Conservation (phyloP, 2,329 filamentous ascomycete genomes). For the Monilinia fructicola region DNA sequence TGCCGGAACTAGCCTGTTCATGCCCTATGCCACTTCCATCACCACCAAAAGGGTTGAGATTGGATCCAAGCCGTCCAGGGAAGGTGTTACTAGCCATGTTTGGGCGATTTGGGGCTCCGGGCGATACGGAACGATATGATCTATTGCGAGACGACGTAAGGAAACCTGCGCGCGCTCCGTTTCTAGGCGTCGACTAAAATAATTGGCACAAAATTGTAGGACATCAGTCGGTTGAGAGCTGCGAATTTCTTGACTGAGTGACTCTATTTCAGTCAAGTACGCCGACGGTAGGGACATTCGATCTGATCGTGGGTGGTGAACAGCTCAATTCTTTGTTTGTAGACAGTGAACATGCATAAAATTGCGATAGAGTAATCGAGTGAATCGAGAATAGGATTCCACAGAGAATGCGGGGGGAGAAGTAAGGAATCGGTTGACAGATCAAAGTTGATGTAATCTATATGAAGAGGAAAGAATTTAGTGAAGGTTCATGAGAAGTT, state of each 20-base stretch:
- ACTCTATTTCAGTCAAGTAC: constrained; percentile 62
- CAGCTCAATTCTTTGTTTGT: constrained; percentile 21
- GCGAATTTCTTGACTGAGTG: constrained; percentile 60
- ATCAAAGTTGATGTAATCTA: constrained; percentile 10
- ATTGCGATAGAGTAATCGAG: too few species aligned
- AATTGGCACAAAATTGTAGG: constrained; percentile 69
- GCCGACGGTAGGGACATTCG: constrained; percentile 52
- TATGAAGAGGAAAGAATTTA: constrained; percentile 5
- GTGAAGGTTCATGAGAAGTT: constrained; percentile 5
- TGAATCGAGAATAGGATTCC: constrained; percentile 11
- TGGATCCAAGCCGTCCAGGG: constrained; percentile 67
- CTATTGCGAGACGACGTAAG: constrained; percentile 44
- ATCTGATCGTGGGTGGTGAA: constrained; percentile 18
- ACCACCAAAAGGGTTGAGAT: constrained; percentile 71
- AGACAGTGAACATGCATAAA: constrained; percentile 8
- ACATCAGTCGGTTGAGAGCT: constrained; percentile 61
- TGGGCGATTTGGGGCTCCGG: constrained; percentile 39
- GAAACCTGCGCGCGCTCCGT: constrained; percentile 59
- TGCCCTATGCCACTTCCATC: constrained; percentile 39
- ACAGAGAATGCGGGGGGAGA: constrained; percentile 13
- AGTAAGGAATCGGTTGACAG: constrained; percentile 4
- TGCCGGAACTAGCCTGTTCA: constrained; percentile 50
- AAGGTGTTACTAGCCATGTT: constrained; percentile 74
- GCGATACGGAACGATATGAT: constrained; percentile 38
- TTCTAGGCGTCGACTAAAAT: constrained; percentile 64